phyloP scores from a whole-genome alignment of 495 filamentous ascomycete species.

The Neurospora sp. region DNA sequence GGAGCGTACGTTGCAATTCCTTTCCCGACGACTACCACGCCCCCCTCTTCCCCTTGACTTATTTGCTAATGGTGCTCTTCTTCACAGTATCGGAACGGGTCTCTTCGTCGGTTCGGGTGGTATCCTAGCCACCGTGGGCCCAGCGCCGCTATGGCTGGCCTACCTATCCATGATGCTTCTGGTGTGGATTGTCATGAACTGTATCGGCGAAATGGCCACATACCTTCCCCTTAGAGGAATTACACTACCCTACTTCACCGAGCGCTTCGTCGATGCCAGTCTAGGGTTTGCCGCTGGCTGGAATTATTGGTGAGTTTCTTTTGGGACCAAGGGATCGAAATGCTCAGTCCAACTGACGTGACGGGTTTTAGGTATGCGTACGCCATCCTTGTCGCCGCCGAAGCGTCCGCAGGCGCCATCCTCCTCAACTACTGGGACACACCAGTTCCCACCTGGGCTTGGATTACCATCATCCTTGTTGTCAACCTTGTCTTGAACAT shows the following conservation, averaged over 20 bases:
- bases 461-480: slow-evolving; percentile 46
- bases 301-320: slow-evolving; percentile 45
- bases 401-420: slow-evolving; percentile 40
- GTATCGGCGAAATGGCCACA: slow-evolving; percentile 42
- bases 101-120: slow-evolving; percentile 44
- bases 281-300: slow-evolving; percentile 75
- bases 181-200: slow-evolving; percentile 39
- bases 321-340: neutral
- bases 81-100: slow-evolving; percentile 52
- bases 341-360: neutral
- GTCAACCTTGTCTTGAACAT: slow-evolving; percentile 36
- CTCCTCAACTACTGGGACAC: slow-evolving; percentile 48
- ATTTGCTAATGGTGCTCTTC: neutral
- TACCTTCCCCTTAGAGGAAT: slow-evolving; percentile 53
- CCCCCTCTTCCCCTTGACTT: too few species aligned
- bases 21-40: neutral
- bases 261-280: slow-evolving; percentile 63
- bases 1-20: slow-evolving; percentile 31
- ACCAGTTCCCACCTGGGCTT: slow-evolving; percentile 43
- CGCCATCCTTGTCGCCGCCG: slow-evolving; percentile 39
- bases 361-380: slow-evolving; percentile 25
- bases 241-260: slow-evolving; percentile 54
- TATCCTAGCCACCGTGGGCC: slow-evolving; percentile 37
- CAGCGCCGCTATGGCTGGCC: slow-evolving; percentile 41
- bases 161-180: slow-evolving; percentile 39